Base-by-base conservation (phyloP, 208 protist genomes). In the Acanthamoeba triangularis region DNA sequence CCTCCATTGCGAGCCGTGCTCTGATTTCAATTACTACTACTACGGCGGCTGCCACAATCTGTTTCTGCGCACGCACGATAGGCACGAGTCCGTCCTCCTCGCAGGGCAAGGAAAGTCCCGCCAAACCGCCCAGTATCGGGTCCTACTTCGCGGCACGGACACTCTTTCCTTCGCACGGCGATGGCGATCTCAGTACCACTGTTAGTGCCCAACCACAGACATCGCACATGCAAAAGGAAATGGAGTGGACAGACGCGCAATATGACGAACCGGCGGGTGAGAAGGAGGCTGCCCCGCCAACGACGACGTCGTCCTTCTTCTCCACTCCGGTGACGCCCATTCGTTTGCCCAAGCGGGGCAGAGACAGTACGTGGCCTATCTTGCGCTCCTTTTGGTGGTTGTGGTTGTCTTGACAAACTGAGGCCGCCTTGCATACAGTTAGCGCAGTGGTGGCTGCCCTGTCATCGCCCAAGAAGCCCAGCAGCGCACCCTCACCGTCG, bases 381-480 rank as follows among this genome's bases (percentile, higher is more conserved):
- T 14, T 23, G 7, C 20, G n/a, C 18, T 7, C 3, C 25, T 3
- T 67, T 41, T 20, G 5, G n/a, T 33, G 16, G 16, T 30, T 7
- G 59, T n/a, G 59, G 54, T 59, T 3, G 59, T 78, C 33, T 13
- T 0, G 3, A n/a, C n/a, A 4, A 35, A 37, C 35, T 84, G 11
- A 84, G 18, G 37, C n/a, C 25, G 20, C 14, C 74, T n/a, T 84
- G 23, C 18, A 37, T 54, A 37, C 74, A 84, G 74, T 84, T 25
- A 84, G 74, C 41, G 74, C 74, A 54, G 74, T 84, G 35, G 74
- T 84, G 13, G 74, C 74, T 13, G 74, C 74, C 37, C 74, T 84
- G 28, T 44, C 74, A 11, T 84, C 74, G 44, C 74, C 74, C 18
- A 84, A 84, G 74, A 84, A 84, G 41, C 20, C 65, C n/a, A 67